These are phyloP conservation scores for Trichosporon sp. DNA, from an alignment of 1,284 basidiomycete genomes.

Conservation along the genomic window DNA sequence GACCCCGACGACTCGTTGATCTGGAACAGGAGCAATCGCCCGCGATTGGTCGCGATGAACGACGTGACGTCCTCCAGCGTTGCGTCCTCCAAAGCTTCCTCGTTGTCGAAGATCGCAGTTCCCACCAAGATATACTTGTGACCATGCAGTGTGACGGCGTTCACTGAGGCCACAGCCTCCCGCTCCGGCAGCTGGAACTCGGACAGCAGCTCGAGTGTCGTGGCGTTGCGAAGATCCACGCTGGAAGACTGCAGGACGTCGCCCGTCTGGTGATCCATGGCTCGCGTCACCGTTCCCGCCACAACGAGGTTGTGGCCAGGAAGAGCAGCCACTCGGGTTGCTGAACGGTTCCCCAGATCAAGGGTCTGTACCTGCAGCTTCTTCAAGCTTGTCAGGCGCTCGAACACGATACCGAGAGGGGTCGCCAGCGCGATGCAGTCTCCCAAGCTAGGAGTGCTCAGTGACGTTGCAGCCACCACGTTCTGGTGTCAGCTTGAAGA, in stretches of 20 bases:
- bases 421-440: slow-evolving; percentile 66
- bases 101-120: slow-evolving; percentile 44
- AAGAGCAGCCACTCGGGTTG: slow-evolving; percentile 66
- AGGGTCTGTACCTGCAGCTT: slow-evolving; percentile 81
- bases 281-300: slow-evolving; percentile 63
- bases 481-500: slow-evolving; percentile 59
- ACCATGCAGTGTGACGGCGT: slow-evolving; percentile 40
- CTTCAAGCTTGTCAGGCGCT: slow-evolving; percentile 68
- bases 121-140: slow-evolving; percentile 50
- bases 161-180: slow-evolving; percentile 44
- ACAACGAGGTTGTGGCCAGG: slow-evolving; percentile 64
- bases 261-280: slow-evolving; percentile 64
- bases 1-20: slow-evolving; percentile 7
- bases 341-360: slow-evolving; percentile 68
- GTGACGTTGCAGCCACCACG: slow-evolving; percentile 62
- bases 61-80: slow-evolving; percentile 34
- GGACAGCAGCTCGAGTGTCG: slow-evolving; percentile 61
- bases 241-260: slow-evolving; percentile 61
- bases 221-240: slow-evolving; percentile 70
- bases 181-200: slow-evolving; percentile 35
- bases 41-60: slow-evolving; percentile 39
- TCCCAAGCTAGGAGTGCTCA: slow-evolving; percentile 62
- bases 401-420: slow-evolving; percentile 64
- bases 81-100: slow-evolving; percentile 41
- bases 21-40: slow-evolving; percentile 48